Evolutionary conservation across 306 rosid genomes (phyloP).

Genomic region (Fagus sylvatica): DNA sequence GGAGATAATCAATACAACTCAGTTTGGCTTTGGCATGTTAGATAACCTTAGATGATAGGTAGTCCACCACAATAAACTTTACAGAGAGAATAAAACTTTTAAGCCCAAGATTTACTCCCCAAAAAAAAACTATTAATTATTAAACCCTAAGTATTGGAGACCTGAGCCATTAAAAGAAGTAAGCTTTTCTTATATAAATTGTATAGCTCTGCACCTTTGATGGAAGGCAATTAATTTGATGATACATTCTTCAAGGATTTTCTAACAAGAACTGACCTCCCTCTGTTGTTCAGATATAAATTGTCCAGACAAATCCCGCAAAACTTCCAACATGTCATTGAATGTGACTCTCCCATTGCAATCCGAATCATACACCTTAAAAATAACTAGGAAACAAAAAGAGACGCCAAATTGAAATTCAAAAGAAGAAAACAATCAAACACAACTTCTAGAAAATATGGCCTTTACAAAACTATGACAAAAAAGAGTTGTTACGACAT

Average conservation of each 20-base stretch:
- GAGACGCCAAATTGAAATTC: conserved; percentile 15
- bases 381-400: conserved; percentile 54
- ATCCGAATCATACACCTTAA: conserved; percentile 69
- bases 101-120: background rate
- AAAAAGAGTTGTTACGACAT: background rate
- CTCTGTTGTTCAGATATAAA: conserved; percentile 72
- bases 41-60: background rate
- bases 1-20: background rate
- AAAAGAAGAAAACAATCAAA: conserved; percentile 5
- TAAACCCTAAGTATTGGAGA: background rate
- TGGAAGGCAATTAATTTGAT: conserved; percentile 3
- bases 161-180: background rate
- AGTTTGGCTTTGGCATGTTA: background rate
- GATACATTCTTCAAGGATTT: conserved; percentile 5
- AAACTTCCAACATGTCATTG: conserved; percentile 50
- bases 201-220: background rate
- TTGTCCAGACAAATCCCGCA: conserved; percentile 72
- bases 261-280: conserved; percentile 44
- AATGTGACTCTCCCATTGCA: conserved; percentile 69
- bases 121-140: background rate
- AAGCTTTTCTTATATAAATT: background rate
- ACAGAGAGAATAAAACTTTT: background rate
- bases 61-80: background rate
- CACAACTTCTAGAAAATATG: background rate
- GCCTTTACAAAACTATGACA: background rate